Evolutionary conservation across 2,329 filamentous ascomycete species (phyloP).

Genomic region (Cladosporium sp.): DNA sequence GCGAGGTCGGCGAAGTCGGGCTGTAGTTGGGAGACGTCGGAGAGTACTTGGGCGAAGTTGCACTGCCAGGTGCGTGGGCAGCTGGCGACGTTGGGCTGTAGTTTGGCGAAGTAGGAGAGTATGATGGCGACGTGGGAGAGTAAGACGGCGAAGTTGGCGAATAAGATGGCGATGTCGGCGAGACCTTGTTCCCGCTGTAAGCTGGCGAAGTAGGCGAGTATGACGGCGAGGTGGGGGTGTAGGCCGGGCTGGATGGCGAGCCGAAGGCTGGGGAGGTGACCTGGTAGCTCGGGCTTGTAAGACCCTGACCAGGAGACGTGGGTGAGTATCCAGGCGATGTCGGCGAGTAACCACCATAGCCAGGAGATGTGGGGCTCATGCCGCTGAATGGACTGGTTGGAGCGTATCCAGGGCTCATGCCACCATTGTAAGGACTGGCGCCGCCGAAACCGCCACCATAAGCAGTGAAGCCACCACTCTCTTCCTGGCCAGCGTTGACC

Average conservation of each 20-base stretch:
- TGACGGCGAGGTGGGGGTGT: conserved; percentile 36
- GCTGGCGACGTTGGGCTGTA: conserved; percentile 43
- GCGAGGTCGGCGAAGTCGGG: conserved; percentile 57
- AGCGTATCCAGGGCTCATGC: conserved; percentile 36
- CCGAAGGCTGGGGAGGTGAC: conserved; percentile 49
- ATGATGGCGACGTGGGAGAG: conserved; percentile 59
- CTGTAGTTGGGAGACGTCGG: conserved; percentile 47
- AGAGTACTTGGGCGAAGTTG: conserved; percentile 50
- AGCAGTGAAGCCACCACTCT: conserved; percentile 53
- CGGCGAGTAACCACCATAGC: conserved; percentile 31
- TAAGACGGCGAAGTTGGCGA: conserved; percentile 66
- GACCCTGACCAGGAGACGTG: conserved; percentile 47
- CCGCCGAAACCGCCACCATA: conserved; percentile 60
- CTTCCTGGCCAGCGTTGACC: conserved; percentile 56
- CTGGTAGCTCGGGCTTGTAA: conserved; percentile 53
- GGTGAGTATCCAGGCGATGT: conserved; percentile 30
- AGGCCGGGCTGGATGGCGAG: conserved; percentile 51
- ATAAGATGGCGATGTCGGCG: conserved; percentile 59
- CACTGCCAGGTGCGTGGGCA: conserved; percentile 23
- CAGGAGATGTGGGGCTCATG: conserved; percentile 73
- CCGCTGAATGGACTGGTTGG: conserved; percentile 37
- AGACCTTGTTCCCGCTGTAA: conserved; percentile 25
- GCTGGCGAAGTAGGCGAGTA: conserved; percentile 34
- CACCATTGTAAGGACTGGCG: conserved; percentile 66
- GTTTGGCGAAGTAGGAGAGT: conserved; percentile 60